Base-by-base conservation (phyloP, 2,329 filamentous ascomycete species). In the Dactylellina cionopaga region DNA sequence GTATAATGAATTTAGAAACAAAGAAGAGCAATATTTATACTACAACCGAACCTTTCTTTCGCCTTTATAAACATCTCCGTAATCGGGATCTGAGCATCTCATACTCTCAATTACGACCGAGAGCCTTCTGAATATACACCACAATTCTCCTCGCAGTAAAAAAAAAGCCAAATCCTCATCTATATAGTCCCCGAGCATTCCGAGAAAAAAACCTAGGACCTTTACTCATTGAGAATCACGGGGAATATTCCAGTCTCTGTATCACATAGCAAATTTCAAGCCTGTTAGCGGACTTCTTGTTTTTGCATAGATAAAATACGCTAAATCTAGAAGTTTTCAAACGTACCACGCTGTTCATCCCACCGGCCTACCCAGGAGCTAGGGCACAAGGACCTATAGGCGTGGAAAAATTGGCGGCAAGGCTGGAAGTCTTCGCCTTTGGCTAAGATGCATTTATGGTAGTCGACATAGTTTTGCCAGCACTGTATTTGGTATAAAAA, bases 391-490 rank as follows among this genome's bases (percentile, higher is more conserved):
- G 95, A 97, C 83, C 92, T 90, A 87, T 96, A 99, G 79, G 95
- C 92, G 80, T 96, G 88, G 86, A 89, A 92, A 87, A 99, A 99
- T 94, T 99, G 78, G 17, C 68, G 68, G 76, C 76, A 77, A 39
- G 76, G 75, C 55, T 75, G 59, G 66, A 78, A 77, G 46, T 78
- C 76, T 60, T 78, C 76, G 22, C 77, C 76, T 88, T 98, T 98
- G 84, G 93, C 94, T 81, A 90, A 86, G 83, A 97, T 92, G 87
- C 95, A 99, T 88, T 99, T 99, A 89, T 99, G 92, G 88, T 99
- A 98, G 84, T 99, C 95, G 85, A 99, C 95, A 85, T 99, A 99
- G 88, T 99, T 99, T 84, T 99, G 96, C 95, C 95, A 99, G 92
- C 95, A 99, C 89, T 99, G 93, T 90, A 97, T 97, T 84, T n/a